A percentile compares a stretch with the other conserved stretches of the same genome.
phyloP scores from a whole-genome alignment of 306 rosid genomes.

The Nissolia schottii region DNA sequence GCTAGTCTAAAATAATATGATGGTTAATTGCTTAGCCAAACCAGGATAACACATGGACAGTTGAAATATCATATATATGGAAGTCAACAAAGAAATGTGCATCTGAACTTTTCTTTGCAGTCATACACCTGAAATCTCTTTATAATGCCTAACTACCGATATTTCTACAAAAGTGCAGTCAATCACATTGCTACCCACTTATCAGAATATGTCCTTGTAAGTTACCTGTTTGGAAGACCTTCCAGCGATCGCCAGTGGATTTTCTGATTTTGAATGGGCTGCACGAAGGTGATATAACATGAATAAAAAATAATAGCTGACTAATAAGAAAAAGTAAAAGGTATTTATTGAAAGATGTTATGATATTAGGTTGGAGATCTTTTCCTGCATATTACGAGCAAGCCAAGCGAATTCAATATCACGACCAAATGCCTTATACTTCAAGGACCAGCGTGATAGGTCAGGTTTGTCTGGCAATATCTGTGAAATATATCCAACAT shows the following conservation, averaged over 20 bases:
- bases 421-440: conserved; percentile 83
- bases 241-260: conserved; percentile 95
- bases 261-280: conserved; percentile 93
- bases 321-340: not conserved
- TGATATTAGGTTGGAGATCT: conserved; percentile 23
- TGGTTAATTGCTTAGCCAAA: conserved; percentile 2
- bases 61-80: not conserved
- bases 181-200: conserved; percentile 1
- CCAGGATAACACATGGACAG: not conserved
- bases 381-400: conserved; percentile 95
- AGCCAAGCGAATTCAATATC: conserved; percentile 88
- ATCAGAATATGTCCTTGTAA: not conserved
- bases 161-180: not conserved
- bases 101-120: not conserved
- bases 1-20: not conserved
- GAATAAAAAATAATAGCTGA: conserved; percentile 12
- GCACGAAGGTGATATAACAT: conserved; percentile 36
- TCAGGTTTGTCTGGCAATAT: conserved; percentile 83
- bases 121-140: not conserved
- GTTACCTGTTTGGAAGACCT: conserved; percentile 95
- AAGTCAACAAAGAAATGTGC: not conserved
- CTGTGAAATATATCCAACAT: conserved; percentile 39
- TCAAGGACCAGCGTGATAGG: conserved; percentile 87
- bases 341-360: not conserved
- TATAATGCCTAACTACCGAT: not conserved